Conservation (phyloP, 1,284 basidiomycete genomes). For the Trichosporon sp. region DNA sequence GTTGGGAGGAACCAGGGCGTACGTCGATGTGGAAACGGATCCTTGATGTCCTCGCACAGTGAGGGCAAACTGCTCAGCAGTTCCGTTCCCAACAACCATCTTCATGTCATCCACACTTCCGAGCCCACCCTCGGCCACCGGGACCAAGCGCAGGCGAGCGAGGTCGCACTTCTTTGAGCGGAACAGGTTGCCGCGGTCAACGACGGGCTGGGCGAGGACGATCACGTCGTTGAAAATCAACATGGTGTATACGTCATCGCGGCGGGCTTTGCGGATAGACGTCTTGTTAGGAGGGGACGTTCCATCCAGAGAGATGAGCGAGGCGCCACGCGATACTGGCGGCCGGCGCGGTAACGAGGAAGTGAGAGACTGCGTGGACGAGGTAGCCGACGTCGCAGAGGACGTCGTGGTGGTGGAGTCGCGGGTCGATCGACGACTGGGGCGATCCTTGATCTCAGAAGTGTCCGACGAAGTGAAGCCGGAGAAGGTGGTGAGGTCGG, state of each 20-base stretch:
- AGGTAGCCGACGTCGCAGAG: neutral
- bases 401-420: neutral
- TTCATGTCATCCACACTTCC: conserved; percentile 36
- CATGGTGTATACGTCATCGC: conserved; percentile 49
- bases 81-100: conserved; percentile 1
- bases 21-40: neutral
- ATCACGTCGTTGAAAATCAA: conserved; percentile 68
- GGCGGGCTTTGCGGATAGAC: conserved; percentile 15
- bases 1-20: conserved; percentile 7
- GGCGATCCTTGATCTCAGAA: neutral
- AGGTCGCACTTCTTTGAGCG: conserved; percentile 22
- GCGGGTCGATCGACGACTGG: neutral
- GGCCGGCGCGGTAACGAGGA: neutral
- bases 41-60: conserved; percentile 5
- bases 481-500: conserved; percentile 7
- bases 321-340: neutral
- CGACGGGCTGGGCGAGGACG: conserved; percentile 51
- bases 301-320: neutral
- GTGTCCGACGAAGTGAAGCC: conserved; percentile 7
- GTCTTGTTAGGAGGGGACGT: conserved; percentile 8
- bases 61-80: conserved; percentile 7
- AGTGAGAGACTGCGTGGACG: conserved; percentile 2
- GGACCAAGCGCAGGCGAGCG: conserved; percentile 25
- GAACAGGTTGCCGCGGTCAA: conserved; percentile 25
- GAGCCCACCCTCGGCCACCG: conserved; percentile 32